A percentile compares a stretch with the other conserved stretches of the same genome.
Conservation (phyloP, 768 basidiomycete genomes). For the Russula dissimulans region DNA sequence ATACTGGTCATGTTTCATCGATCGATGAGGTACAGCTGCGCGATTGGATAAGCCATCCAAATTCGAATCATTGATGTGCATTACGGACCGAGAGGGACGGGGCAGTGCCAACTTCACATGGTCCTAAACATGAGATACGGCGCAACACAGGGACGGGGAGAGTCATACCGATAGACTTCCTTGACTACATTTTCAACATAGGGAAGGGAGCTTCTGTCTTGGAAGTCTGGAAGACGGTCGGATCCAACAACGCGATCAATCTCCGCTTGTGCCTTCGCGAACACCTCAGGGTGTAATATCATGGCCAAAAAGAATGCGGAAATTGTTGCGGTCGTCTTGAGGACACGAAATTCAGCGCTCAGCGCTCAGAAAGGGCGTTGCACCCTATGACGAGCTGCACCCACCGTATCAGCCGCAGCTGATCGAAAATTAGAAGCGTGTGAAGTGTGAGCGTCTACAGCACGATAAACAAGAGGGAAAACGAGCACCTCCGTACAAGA, state of each 20-base stretch:
- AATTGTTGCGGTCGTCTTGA: conserved; percentile 17
- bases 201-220: conserved; percentile 21
- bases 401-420: conserved; percentile 20
- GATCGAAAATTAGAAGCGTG: background rate
- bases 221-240: conserved; percentile 24
- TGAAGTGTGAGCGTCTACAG: conserved; percentile 13
- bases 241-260: conserved; percentile 22
- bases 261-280: conserved; percentile 23
- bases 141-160: background rate
- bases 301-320: conserved; percentile 19
- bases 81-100: conserved; percentile 18
- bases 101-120: conserved; percentile 13
- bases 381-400: background rate
- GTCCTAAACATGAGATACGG: background rate
- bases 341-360: background rate
- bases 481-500: conserved; percentile 15
- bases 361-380: background rate
- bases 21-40: conserved; percentile 19
- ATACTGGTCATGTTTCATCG: conserved; percentile 18
- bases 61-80: background rate
- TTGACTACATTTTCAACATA: conserved; percentile 22
- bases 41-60: conserved; percentile 1
- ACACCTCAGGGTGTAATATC: conserved; percentile 20
- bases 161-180: conserved; percentile 20
- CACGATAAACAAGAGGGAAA: background rate